phyloP scores from a whole-genome alignment of 331 rosid genomes.

The Rosa hybrid region DNA sequence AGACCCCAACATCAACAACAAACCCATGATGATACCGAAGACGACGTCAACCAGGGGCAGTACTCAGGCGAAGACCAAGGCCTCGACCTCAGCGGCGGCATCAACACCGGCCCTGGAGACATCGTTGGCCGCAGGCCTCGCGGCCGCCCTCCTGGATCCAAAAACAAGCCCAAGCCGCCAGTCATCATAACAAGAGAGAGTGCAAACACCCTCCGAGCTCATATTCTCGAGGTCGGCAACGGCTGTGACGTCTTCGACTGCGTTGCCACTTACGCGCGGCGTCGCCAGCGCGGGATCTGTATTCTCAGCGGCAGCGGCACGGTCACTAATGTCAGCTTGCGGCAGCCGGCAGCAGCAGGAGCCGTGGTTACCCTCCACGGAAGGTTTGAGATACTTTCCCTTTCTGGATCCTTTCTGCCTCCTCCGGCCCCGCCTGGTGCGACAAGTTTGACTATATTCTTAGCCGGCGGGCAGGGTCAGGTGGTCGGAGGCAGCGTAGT shows the following conservation, averaged over 20 bases:
- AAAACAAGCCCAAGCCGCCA: slow-evolving; percentile 78
- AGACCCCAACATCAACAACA: slow-evolving; percentile 39
- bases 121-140: slow-evolving; percentile 64
- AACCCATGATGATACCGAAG: slow-evolving; percentile 44
- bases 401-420: slow-evolving; percentile 81
- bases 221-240: slow-evolving; percentile 72
- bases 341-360: slow-evolving; percentile 75
- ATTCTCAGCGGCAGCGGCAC: slow-evolving; percentile 79
- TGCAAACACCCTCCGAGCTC: slow-evolving; percentile 94
- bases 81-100: slow-evolving; percentile 43
- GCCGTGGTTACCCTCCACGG: slow-evolving; percentile 76
- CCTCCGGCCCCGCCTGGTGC: slow-evolving; percentile 97
- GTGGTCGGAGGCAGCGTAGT: slow-evolving; percentile 90
- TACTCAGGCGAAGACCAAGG: slow-evolving; percentile 45
- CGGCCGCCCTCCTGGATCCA: slow-evolving; percentile 80
- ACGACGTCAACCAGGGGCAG: slow-evolving; percentile 32
- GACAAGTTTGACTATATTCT: slow-evolving; percentile 64
- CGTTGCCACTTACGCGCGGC: slow-evolving; percentile 74
- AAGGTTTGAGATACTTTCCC: slow-evolving; percentile 84
- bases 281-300: slow-evolving; percentile 95
- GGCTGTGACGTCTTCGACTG: slow-evolving; percentile 87
- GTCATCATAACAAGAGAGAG: slow-evolving; percentile 88
- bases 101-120: slow-evolving; percentile 39
- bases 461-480: slow-evolving; percentile 88
- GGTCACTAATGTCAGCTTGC: slow-evolving; percentile 67